Percentiles rank a stretch among this genome's conserved stretches.
These are phyloP conservation scores for Cryptococcus hybrid DNA, from an alignment of 1,284 basidiomycete genomes.

Conservation along the genomic window DNA sequence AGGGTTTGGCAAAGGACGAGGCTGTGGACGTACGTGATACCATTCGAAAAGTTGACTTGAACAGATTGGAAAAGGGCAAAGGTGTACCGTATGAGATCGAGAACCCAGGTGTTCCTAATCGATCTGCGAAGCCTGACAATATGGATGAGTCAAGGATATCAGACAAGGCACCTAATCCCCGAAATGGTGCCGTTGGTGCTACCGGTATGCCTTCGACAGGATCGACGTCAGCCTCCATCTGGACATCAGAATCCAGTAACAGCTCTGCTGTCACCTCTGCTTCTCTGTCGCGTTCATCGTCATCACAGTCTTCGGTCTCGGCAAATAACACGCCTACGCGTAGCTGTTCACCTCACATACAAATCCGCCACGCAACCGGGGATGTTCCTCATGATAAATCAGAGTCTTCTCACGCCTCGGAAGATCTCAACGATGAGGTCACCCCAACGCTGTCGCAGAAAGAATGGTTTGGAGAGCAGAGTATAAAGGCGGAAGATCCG, in stretches of 20 bases:
- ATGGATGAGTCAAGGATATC: neutral
- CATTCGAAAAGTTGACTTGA: slow-evolving; percentile 26
- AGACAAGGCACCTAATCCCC: neutral
- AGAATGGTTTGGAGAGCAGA: slow-evolving; percentile 17
- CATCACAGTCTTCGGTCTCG: neutral
- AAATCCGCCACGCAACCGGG: neutral
- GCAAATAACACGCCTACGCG: neutral
- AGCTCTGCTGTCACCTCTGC: neutral
- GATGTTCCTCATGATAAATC: neutral
- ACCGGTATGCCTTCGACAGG: neutral
- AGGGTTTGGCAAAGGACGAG: slow-evolving; percentile 34
- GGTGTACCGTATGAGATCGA: neutral
- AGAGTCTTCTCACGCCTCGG: neutral
- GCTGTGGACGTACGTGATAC: slow-evolving; percentile 41
- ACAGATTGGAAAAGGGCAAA: slow-evolving; percentile 6
- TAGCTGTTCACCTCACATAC: neutral
- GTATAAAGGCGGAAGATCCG: slow-evolving; percentile 5
- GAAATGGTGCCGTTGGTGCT: neutral
- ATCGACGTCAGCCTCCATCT: neutral
- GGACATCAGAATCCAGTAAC: neutral
- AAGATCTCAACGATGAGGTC: neutral
- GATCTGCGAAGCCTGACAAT: slow-evolving; percentile 1
- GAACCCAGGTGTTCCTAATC: neutral
- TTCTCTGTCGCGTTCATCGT: neutral
- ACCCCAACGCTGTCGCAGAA: slow-evolving; percentile 5